Evolutionary conservation across 331 rosid species (phyloP), one percentile per base, ranked within the genome.

Genomic region (Malus hybrid): DNA sequence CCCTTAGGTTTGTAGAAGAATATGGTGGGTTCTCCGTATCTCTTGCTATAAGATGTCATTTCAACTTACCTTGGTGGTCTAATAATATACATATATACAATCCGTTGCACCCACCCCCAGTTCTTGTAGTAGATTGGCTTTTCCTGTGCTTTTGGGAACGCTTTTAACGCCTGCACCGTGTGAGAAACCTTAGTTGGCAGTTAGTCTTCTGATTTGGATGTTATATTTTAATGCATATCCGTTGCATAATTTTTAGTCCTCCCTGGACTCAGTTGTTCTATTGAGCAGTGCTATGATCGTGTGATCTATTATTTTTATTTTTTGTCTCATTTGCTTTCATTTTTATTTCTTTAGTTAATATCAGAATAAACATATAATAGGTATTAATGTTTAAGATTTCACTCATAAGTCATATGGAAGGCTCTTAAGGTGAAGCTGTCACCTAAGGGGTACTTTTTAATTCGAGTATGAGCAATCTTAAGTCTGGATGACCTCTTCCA

Each of bases 1-100:
- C 97, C 69, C 88, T 95, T 39, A 84, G 75, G 63, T 95, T 90
- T 44, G 75, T 95, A 36, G 98, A 95, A 87, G 88, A 82, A 55
- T 85, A 90, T 44, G 99, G 99, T 95, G 79, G 50, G 89, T 84
- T 85, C 48, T 27, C 20, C 12, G 27, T 9, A n/a, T 70, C 54
- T 72, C 65, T 24, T 24, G 16, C 55, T 75, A 78, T 60, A 67
- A 65, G 69, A 52, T 74, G 5, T 60, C 65, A 76, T 67, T 18
- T 67, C 54, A 24, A 52, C 57, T 52, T 52, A 6, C 44, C 33
- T 22, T 8, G 28, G 71, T 18, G 3, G 44, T 61, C 2, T 64
- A 13, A 34, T 62, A 28, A 29, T 48, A 29, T 52, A 7, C 6
- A 67, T 46, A n/a, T 46, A 29, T 52, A 1, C 10, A 67, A 29